Conservation (phyloP, 2,329 filamentous ascomycete species). For the Lecanosticta acicola region DNA sequence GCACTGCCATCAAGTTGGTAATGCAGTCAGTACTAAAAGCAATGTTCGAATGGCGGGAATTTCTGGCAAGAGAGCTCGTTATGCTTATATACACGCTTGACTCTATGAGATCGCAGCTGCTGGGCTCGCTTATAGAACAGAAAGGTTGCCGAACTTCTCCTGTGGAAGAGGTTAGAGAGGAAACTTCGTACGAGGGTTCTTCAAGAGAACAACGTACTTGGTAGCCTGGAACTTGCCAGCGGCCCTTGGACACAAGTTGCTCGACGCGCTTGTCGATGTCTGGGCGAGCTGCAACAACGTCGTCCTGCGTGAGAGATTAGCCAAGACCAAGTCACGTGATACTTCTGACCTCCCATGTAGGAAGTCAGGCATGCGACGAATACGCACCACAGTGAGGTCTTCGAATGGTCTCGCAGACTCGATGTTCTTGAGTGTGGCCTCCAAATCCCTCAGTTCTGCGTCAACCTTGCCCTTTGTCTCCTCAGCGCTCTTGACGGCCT, state of each 20-base stretch:
- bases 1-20: too few relatives aligned
- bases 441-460: constrained; percentile 85
- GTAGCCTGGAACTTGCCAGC: constrained; percentile 98
- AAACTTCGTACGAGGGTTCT: too few relatives aligned
- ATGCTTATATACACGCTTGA: constrained; percentile 22
- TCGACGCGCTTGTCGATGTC: constrained; percentile 96
- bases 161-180: constrained; percentile 38
- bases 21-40: too few relatives aligned
- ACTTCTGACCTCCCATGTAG: constrained; percentile 1
- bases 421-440: constrained; percentile 95
- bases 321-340: constrained; percentile 23
- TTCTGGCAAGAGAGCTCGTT: constrained; percentile 16
- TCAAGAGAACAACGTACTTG: constrained; percentile 70
- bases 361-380: constrained; percentile 7
- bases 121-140: constrained; percentile 67
- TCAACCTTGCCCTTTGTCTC: constrained; percentile 95
- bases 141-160: constrained; percentile 99
- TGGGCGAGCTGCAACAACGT: constrained; percentile 86
- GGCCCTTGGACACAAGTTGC: constrained; percentile 92
- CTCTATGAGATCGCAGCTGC: constrained; percentile 20
- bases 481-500: constrained; percentile 95
- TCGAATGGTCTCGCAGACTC: constrained; percentile 93
- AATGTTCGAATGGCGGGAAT: too few relatives aligned
- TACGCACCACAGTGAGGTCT: constrained; percentile 91
- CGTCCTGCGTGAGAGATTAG: constrained; percentile 58